These are phyloP conservation scores for Rhynchosporium agropyri DNA, from an alignment of 2,329 filamentous ascomycete genomes.

Conservation along the genomic window DNA sequence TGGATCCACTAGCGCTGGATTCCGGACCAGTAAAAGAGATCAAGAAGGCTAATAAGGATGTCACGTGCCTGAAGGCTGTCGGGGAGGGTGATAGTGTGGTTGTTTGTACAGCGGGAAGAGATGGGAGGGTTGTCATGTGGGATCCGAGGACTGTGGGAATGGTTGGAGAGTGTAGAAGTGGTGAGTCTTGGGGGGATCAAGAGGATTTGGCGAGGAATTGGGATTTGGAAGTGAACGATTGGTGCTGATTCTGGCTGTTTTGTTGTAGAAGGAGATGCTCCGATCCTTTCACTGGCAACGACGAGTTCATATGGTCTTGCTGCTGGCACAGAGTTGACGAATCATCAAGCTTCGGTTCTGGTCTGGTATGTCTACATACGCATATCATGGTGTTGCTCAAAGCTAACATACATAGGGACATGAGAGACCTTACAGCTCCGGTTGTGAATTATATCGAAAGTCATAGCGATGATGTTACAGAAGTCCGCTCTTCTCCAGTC, in stretches of 20 bases:
- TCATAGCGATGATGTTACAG: conserved; percentile 69
- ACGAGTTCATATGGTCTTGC: conserved; percentile 62
- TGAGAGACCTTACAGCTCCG: conserved; percentile 52
- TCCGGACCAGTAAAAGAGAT: conserved; percentile 53
- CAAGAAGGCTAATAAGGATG: conserved; percentile 59
- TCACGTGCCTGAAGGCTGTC: conserved; percentile 63
- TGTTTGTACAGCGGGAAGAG: conserved; percentile 71
- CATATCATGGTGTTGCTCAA: too few species aligned
- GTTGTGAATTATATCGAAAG: conserved; percentile 62
- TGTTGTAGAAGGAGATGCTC: conserved; percentile 47
- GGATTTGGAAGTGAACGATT: too few species aligned
- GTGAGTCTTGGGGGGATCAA: conserved; percentile 31
- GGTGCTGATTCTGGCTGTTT: neutral
- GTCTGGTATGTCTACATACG: conserved; percentile 54
- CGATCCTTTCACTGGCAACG: conserved; percentile 68
- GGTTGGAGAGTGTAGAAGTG: conserved; percentile 44
- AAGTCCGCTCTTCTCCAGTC: conserved; percentile 44
- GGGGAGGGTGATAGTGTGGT: conserved; percentile 39
- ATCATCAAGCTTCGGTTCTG: conserved; percentile 62
- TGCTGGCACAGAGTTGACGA: conserved; percentile 72
- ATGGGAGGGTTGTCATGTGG: conserved; percentile 68
- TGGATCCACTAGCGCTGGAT: conserved; percentile 61
- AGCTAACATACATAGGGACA: conserved; percentile 52
- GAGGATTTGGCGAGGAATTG: too few species aligned
- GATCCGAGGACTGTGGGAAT: conserved; percentile 61